phyloP scores from a whole-genome alignment of 2,329 filamentous ascomycete genomes.

The Fusarium cicatricum region DNA sequence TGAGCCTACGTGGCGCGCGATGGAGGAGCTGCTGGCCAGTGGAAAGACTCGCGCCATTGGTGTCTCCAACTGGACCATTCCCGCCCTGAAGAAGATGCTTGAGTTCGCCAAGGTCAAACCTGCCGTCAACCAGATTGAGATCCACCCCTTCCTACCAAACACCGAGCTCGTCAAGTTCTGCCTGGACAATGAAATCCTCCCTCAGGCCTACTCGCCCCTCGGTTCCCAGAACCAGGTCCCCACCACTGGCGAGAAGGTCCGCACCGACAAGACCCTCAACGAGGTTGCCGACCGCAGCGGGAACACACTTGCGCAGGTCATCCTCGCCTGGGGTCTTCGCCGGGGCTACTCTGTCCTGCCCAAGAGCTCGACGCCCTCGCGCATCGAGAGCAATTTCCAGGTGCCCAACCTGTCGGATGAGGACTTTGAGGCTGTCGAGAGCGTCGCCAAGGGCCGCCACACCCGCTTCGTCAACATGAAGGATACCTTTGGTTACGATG shows the following conservation, averaged over 20 bases:
- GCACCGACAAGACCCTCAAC: slow-evolving; percentile 52
- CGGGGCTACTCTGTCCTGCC: slow-evolving; percentile 73
- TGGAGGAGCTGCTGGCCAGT: slow-evolving; percentile 57
- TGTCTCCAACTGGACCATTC: slow-evolving; percentile 60
- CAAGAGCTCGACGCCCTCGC: slow-evolving; percentile 72
- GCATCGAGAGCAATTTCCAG: slow-evolving; percentile 57
- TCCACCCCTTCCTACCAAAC: slow-evolving; percentile 52
- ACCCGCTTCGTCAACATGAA: slow-evolving; percentile 84
- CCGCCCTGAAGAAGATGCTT: slow-evolving; percentile 47
- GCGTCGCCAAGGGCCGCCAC: slow-evolving; percentile 63
- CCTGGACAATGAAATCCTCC: slow-evolving; percentile 59
- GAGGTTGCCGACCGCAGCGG: slow-evolving; percentile 61
- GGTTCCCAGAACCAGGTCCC: slow-evolving; percentile 59
- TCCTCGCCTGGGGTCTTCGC: slow-evolving; percentile 68
- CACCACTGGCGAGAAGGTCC: slow-evolving; percentile 39
- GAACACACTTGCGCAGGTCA: slow-evolving; percentile 60
- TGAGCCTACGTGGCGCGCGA: slow-evolving; percentile 62
- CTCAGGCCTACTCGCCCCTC: slow-evolving; percentile 67
- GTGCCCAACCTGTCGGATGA: slow-evolving; percentile 52
- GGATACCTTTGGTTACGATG: slow-evolving; percentile 78
- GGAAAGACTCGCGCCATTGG: slow-evolving; percentile 57
- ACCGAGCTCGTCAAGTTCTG: slow-evolving; percentile 62
- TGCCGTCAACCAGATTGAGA: slow-evolving; percentile 58
- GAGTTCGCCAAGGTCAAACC: slow-evolving; percentile 56
- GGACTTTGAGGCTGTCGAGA: slow-evolving; percentile 60